Evolutionary conservation across 371 early-diverging fungal genomes (phyloP).

Genomic region (Haplosporangium sp.): DNA sequence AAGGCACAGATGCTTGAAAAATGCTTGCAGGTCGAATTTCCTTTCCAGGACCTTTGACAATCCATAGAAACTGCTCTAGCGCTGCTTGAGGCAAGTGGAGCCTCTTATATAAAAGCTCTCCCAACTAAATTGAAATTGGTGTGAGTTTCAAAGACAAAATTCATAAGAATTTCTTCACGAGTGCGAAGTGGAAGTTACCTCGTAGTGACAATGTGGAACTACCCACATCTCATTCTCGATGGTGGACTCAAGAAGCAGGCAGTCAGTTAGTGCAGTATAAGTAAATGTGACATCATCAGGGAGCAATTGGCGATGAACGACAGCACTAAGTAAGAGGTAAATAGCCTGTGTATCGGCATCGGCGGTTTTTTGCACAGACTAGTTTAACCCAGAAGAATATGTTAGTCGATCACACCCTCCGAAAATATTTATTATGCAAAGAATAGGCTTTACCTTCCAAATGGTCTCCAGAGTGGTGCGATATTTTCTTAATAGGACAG

Average conservation of each 20-base stretch:
- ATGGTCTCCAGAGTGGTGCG: slow-evolving; percentile 47
- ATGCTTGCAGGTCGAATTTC: slow-evolving; percentile 35
- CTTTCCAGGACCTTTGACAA: slow-evolving; percentile 57
- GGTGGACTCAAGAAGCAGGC: slow-evolving; percentile 47
- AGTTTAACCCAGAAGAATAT: neutral
- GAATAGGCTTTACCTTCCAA: slow-evolving; percentile 50
- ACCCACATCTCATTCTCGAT: slow-evolving; percentile 59
- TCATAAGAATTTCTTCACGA: neutral
- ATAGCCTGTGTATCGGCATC: slow-evolving; percentile 54
- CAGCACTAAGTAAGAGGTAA: slow-evolving; percentile 54
- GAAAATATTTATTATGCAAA: neutral
- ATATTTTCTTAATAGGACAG: slow-evolving; percentile 45
- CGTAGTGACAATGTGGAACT: slow-evolving; percentile 56
- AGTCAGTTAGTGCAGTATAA: slow-evolving; percentile 53
- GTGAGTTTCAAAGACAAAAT: neutral
- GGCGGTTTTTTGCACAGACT: slow-evolving; percentile 38
- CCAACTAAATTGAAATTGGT: slow-evolving; percentile 30
- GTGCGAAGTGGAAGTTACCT: slow-evolving; percentile 25
- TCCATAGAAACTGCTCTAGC: slow-evolving; percentile 57
- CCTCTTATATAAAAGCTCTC: slow-evolving; percentile 55
- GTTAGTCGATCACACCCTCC: neutral
- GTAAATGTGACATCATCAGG: slow-evolving; percentile 53
- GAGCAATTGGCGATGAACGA: slow-evolving; percentile 54
- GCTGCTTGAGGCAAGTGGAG: slow-evolving; percentile 53
- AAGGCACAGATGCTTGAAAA: slow-evolving; percentile 6